phyloP scores from a whole-genome alignment of 2,329 filamentous ascomycete species.

The Fusarium equiseti region DNA sequence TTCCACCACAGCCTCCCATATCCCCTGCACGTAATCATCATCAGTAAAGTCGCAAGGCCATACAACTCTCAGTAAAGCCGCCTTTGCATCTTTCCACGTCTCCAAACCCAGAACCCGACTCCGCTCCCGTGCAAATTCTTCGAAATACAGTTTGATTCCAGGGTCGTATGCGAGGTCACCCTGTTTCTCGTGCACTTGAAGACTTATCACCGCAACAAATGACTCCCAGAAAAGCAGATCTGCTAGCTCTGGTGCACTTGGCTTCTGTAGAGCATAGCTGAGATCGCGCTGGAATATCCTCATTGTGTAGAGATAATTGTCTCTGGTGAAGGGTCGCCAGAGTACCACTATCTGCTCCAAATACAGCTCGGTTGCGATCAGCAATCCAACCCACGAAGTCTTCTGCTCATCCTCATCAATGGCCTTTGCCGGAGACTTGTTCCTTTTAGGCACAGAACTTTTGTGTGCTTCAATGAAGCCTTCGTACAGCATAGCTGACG shows the following conservation, averaged over 20 bases:
- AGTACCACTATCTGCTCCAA: slow-evolving; percentile 1
- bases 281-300: slow-evolving; percentile 12
- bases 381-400: slow-evolving; percentile 10
- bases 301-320: slow-evolving; percentile 14
- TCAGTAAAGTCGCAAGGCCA: slow-evolving; percentile 5
- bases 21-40: neutral
- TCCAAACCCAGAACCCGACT: neutral
- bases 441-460: neutral
- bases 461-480: neutral
- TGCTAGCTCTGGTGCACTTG: neutral
- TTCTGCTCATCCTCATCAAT: neutral
- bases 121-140: neutral
- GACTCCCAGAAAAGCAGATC: slow-evolving; percentile 9
- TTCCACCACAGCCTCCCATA: neutral
- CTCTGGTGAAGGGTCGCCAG: slow-evolving; percentile 1
- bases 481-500: neutral
- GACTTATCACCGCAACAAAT: neutral
- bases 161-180: slow-evolving; percentile 1
- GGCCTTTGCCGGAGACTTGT: rapidly evolving
- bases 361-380: neutral
- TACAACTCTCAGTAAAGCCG: neutral
- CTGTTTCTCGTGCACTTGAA: neutral
- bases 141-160: neutral
- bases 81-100: slow-evolving; percentile 10
- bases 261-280: neutral